Percentiles rank a stretch among this genome's conserved stretches.
These are phyloP conservation scores for Strigomonas culicis DNA, from an alignment of 208 protist genomes.

Conservation along the genomic window DNA sequence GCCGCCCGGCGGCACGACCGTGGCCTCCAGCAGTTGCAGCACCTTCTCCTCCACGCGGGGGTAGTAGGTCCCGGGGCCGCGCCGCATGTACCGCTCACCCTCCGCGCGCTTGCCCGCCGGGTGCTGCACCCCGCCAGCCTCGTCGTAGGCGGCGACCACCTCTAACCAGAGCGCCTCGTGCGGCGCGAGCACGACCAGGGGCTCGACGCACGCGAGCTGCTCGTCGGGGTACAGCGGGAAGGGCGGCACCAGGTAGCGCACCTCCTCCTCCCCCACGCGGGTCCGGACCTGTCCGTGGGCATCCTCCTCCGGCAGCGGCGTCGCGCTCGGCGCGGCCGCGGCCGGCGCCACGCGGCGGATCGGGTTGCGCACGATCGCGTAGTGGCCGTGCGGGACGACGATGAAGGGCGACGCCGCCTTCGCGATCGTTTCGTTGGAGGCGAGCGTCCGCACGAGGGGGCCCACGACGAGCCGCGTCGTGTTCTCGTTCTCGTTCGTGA, in stretches of 20 bases:
- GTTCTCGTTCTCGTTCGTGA: slow-evolving; percentile 63
- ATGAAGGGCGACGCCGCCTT: slow-evolving; percentile 43
- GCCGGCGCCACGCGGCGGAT: slow-evolving; percentile 11
- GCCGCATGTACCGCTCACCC: slow-evolving; percentile 50
- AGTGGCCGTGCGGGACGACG: slow-evolving; percentile 46
- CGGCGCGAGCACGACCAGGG: slow-evolving; percentile 59
- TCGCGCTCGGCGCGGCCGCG: neutral
- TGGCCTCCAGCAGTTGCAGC: slow-evolving; percentile 28
- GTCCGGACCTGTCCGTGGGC: slow-evolving; percentile 76
- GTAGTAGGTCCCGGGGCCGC: slow-evolving; percentile 70
- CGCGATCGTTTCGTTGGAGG: slow-evolving; percentile 43
- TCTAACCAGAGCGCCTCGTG: slow-evolving; percentile 40
- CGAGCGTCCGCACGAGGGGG: slow-evolving; percentile 38
- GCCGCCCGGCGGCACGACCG: slow-evolving; percentile 19
- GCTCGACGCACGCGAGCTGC: slow-evolving; percentile 33
- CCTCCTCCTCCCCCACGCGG: slow-evolving; percentile 76
- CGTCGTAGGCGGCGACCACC: slow-evolving; percentile 62
- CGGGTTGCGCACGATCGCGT: slow-evolving; percentile 61
- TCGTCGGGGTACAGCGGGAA: slow-evolving; percentile 94
- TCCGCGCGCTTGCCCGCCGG: slow-evolving; percentile 20
- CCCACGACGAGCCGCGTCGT: slow-evolving; percentile 55
- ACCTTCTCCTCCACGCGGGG: slow-evolving; percentile 63
- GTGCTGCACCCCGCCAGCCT: neutral
- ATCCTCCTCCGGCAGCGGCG: slow-evolving; percentile 35
- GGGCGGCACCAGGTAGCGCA: slow-evolving; percentile 66